Evolutionary conservation across 2,329 filamentous ascomycete species (phyloP).

Genomic region (Arthrobotrys conoides): DNA sequence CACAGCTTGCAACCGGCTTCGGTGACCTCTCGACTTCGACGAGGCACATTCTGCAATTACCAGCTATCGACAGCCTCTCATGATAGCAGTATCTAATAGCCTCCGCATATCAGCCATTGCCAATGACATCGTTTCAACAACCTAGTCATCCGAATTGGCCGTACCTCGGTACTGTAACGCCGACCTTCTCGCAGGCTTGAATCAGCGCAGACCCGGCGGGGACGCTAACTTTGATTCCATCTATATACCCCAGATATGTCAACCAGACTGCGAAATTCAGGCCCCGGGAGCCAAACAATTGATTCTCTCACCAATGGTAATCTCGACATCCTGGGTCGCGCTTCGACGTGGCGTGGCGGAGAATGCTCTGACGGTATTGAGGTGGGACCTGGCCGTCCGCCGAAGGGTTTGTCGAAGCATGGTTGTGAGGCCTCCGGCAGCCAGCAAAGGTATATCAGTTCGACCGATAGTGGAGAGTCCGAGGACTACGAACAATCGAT

Average conservation of each 20-base stretch:
- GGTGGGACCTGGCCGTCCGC: conserved; percentile 50
- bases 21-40: conserved; percentile 97
- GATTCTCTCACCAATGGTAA: conserved; percentile 34
- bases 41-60: conserved; percentile 99
- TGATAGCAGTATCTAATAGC: conserved; percentile 64
- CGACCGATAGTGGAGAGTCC: conserved; percentile 36
- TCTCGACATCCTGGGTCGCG: conserved; percentile 57
- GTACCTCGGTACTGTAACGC: conserved; percentile 86
- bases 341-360: conserved; percentile 55
- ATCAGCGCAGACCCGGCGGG: conserved; percentile 92
- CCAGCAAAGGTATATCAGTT: conserved; percentile 35
- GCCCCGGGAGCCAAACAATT: background rate
- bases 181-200: conserved; percentile 98
- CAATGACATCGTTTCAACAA: background rate
- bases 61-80: conserved; percentile 97
- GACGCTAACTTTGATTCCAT: conserved; percentile 57
- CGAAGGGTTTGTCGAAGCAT: conserved; percentile 60
- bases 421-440: conserved; percentile 54
- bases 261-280: conserved; percentile 2
- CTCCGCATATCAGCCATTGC: conserved; percentile 10
- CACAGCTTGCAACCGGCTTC: conserved; percentile 97
- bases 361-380: conserved; percentile 46
- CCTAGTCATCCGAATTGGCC: conserved; percentile 8
- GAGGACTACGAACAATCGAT: conserved; percentile 35
- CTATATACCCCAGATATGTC: conserved; percentile 29